Evolutionary conservation across 2,329 filamentous ascomycete species (phyloP).

Genomic region (Taxawa tesnikishii): DNA sequence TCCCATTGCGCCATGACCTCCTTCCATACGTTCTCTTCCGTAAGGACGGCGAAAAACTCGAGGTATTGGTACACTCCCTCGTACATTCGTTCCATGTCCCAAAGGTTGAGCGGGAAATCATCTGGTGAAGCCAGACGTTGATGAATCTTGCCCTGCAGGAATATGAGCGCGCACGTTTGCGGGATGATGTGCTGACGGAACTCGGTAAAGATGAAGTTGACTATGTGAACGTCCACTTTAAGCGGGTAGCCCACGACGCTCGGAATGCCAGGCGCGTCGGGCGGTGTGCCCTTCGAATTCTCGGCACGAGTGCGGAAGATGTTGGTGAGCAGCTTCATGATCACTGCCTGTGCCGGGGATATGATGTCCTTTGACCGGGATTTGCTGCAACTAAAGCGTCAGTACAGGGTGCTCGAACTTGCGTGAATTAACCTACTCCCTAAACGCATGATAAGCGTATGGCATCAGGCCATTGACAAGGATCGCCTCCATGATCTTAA

Average conservation of each 20-base stretch:
- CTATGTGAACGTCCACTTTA: conserved; percentile 49
- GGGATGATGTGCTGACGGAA: conserved; percentile 89
- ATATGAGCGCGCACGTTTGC: conserved; percentile 88
- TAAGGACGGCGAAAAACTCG: conserved; percentile 82
- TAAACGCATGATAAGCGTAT: conserved; percentile 81
- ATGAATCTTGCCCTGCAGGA: conserved; percentile 81
- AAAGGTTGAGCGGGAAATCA: conserved; percentile 87
- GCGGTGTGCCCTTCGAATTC: conserved; percentile 17
- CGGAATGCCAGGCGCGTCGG: conserved; percentile 7
- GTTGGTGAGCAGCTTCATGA: conserved; percentile 80
- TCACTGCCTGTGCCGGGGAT: conserved; percentile 84
- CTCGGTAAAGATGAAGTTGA: conserved; percentile 86
- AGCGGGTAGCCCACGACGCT: conserved; percentile 15
- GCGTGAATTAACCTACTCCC: too few relatives aligned
- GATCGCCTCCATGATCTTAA: conserved; percentile 88
- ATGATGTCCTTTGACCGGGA: conserved; percentile 76
- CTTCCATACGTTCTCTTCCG: conserved; percentile 74
- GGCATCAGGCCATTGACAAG: conserved; percentile 81
- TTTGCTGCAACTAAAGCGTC: too few relatives aligned
- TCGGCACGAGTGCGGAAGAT: conserved; percentile 60
- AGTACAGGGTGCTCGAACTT: too few relatives aligned
- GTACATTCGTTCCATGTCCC: conserved; percentile 96
- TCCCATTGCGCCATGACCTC: conserved; percentile 85
- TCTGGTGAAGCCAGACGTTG: conserved; percentile 61
- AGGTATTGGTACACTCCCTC: conserved; percentile 90